These are phyloP conservation scores for Canariomyces notabilis DNA, from an alignment of 2,329 filamentous ascomycete genomes.

Conservation along the genomic window DNA sequence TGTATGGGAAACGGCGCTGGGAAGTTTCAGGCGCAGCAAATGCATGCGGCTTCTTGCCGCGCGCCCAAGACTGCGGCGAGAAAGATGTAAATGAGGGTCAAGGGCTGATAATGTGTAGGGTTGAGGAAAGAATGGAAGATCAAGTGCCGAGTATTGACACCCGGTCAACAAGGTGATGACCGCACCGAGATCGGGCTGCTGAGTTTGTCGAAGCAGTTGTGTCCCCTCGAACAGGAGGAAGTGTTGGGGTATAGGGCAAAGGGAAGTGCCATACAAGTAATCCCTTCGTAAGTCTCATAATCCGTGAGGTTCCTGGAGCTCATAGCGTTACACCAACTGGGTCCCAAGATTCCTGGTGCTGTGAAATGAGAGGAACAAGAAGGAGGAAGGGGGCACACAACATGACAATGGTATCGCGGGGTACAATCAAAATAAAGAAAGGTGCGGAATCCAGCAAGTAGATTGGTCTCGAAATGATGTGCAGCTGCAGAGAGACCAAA, in stretches of 20 bases:
- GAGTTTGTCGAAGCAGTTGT: too few species aligned
- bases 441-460: neutral
- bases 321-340: slow-evolving; percentile 3
- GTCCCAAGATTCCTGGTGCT: slow-evolving; percentile 3
- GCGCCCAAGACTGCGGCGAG: slow-evolving; percentile 5
- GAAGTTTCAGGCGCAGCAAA: slow-evolving; percentile 1
- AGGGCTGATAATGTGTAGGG: slow-evolving; percentile 2
- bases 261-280: slow-evolving; percentile 15
- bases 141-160: too few species aligned
- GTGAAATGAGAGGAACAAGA: neutral
- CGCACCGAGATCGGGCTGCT: too few species aligned
- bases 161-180: too few species aligned
- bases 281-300: slow-evolving; percentile 10
- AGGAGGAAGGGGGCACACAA: slow-evolving; percentile 2
- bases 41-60: slow-evolving; percentile 10
- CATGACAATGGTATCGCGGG: neutral
- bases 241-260: slow-evolving; percentile 1
- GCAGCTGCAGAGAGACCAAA: slow-evolving; percentile 19
- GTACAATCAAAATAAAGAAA: slow-evolving; percentile 8
- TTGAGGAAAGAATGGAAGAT: slow-evolving; percentile 10
- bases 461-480: slow-evolving; percentile 18
- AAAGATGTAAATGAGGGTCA: slow-evolving; percentile 1
- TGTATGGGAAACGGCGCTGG: neutral
- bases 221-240: too few species aligned
- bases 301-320: slow-evolving; percentile 2